Evolutionary conservation across 2,329 filamentous ascomycete genomes (phyloP).

Genomic region (Tympanopsis confertula): DNA sequence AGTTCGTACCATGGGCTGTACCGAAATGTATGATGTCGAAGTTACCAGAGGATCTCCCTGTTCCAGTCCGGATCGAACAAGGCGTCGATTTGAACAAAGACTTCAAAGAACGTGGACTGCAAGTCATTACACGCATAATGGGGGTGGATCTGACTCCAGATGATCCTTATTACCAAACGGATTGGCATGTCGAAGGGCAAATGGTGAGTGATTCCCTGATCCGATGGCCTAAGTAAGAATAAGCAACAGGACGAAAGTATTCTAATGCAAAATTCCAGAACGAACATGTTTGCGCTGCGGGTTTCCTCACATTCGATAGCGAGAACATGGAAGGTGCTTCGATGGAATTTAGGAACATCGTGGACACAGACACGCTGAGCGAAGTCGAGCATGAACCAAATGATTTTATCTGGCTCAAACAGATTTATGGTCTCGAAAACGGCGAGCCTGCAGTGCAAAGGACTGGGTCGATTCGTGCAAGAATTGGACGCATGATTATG

Average conservation of each 20-base stretch:
- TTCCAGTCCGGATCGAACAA: constrained; percentile 12
- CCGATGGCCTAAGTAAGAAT: too few species aligned
- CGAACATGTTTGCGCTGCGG: constrained; percentile 1
- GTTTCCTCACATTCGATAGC: not conserved
- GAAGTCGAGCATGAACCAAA: constrained; percentile 13
- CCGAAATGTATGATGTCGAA: constrained; percentile 13
- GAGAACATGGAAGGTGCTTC: not conserved
- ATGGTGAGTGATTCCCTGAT: constrained; percentile 13
- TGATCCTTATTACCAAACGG: not conserved
- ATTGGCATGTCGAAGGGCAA: constrained; percentile 1
- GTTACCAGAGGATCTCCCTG: constrained; percentile 11
- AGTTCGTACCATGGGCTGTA: constrained; percentile 17
- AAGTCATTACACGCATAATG: not conserved
- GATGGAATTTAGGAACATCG: not conserved
- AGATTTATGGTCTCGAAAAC: not conserved
- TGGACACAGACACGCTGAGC: not conserved
- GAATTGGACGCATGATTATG: not conserved
- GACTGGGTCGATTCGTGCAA: not conserved
- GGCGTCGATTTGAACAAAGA: not conserved
- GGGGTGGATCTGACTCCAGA: not conserved
- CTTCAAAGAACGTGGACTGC: not conserved
- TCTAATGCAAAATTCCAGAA: not conserved
- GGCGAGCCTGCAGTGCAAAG: not conserved
- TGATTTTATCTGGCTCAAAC: not conserved
- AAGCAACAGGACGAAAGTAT: too few species aligned